These are phyloP conservation scores for Psilocybe azurescens DNA, from an alignment of 768 basidiomycete species.

Conservation along the genomic window DNA sequence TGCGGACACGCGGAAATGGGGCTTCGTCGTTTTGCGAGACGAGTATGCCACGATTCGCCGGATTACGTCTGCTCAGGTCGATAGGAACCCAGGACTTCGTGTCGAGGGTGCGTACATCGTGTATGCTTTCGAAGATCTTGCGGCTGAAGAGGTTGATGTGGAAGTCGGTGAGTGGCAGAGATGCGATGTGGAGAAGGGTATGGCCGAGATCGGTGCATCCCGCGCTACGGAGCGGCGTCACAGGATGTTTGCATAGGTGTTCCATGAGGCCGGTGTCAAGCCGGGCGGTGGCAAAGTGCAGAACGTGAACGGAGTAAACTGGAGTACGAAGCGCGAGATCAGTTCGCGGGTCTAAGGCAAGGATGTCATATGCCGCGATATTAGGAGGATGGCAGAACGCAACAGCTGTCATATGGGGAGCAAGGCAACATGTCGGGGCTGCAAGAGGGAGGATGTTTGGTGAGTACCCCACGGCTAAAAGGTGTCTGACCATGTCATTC, in stretches of 20 bases:
- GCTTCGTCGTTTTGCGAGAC: not conserved
- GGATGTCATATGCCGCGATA: not conserved
- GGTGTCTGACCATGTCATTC: not conserved
- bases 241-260: not conserved
- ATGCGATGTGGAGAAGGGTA: not conserved
- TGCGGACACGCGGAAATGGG: not conserved
- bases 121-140: not conserved
- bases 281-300: not conserved
- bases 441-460: conserved; percentile 5
- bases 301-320: not conserved
- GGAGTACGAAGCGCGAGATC: not conserved
- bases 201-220: not conserved
- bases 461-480: not conserved
- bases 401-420: not conserved
- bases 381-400: conserved; percentile 1
- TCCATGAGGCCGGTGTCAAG: not conserved
- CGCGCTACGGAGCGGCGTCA: not conserved
- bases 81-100: not conserved
- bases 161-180: not conserved
- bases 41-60: not conserved
- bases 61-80: not conserved
- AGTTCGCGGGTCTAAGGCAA: not conserved
- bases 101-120: conserved; percentile 5
- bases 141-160: conserved; percentile 1
- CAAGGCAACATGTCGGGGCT: not conserved